Conservation (phyloP, 306 rosid genomes). For the Cucurbita argyrosperma region DNA sequence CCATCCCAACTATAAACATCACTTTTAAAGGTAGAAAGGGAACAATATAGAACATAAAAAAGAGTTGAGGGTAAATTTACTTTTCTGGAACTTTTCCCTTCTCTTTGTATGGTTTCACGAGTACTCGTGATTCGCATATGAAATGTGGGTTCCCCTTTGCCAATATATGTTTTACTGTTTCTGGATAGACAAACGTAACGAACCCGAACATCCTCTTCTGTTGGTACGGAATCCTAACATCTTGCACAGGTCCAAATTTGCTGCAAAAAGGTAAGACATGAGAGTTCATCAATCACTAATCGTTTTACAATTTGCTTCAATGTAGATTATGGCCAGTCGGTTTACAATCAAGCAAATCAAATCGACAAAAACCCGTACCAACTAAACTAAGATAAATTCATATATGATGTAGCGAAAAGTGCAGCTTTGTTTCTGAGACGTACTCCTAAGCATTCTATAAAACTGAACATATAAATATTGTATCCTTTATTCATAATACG, state of each 20-base stretch:
- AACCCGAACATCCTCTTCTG: conserved; percentile 97
- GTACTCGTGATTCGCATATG: conserved; percentile 91
- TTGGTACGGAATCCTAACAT: conserved; percentile 94
- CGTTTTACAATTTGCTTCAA: too few relatives aligned
- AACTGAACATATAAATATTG: background rate
- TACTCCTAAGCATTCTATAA: too few relatives aligned
- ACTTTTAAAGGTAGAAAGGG: background rate
- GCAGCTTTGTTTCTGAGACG: too few relatives aligned
- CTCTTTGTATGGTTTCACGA: conserved; percentile 98
- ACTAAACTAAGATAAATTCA: too few relatives aligned
- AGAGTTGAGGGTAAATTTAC: conserved; percentile 20
- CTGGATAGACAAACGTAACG: conserved; percentile 87
- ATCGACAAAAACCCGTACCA: too few relatives aligned
- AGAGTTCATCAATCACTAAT: background rate
- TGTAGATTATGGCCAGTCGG: too few relatives aligned
- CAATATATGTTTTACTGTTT: conserved; percentile 74
- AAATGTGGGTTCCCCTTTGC: conserved; percentile 96
- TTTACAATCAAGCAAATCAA: too few relatives aligned
- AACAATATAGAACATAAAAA: background rate
- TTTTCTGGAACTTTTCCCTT: conserved; percentile 85
- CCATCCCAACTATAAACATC: background rate
- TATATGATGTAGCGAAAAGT: too few relatives aligned
- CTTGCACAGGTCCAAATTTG: conserved; percentile 96
- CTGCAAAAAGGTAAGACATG: conserved; percentile 21
- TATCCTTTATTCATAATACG: too few relatives aligned